Evolutionary conservation across 1,139 yeast species (phyloP).

Genomic region (Ogataea hybrid): DNA sequence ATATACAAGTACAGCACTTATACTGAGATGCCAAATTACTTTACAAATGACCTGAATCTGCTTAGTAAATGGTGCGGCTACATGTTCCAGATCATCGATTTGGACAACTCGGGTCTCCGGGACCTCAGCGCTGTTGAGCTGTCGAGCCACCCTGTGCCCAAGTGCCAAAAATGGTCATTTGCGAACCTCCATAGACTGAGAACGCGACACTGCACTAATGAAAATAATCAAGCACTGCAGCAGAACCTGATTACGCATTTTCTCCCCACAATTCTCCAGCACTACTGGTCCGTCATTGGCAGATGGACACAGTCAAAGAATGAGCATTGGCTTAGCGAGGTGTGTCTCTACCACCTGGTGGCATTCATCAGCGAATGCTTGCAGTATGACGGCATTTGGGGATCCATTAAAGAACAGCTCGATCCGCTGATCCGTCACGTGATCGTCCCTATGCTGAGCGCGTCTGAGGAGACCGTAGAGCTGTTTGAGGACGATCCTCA

Average conservation of each 20-base stretch:
- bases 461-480: conserved; percentile 54
- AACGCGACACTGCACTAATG: conserved; percentile 50
- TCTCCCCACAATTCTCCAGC: conserved; percentile 59
- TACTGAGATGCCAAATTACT: conserved; percentile 56
- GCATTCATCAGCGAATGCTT: conserved; percentile 63
- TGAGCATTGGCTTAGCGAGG: conserved; percentile 59
- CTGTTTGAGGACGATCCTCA: conserved; percentile 71
- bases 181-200: conserved; percentile 63
- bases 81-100: conserved; percentile 47
- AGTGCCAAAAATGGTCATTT: conserved; percentile 71
- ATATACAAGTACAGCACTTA: conserved; percentile 62
- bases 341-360: conserved; percentile 59
- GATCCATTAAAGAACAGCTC: conserved; percentile 52
- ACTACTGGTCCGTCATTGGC: conserved; percentile 59
- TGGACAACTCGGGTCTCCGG: conserved; percentile 39
- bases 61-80: conserved; percentile 64
- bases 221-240: conserved; percentile 40
- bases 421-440: conserved; percentile 59
- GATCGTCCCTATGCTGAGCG: conserved; percentile 61
- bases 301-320: conserved; percentile 46
- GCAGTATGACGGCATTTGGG: conserved; percentile 51
- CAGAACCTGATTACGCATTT: conserved; percentile 47
- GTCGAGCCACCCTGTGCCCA: conserved; percentile 40
- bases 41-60: conserved; percentile 42
- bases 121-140: conserved; percentile 41